These are phyloP conservation scores for Tolypocladium album DNA, from an alignment of 2,329 filamentous ascomycete genomes.

Conservation along the genomic window DNA sequence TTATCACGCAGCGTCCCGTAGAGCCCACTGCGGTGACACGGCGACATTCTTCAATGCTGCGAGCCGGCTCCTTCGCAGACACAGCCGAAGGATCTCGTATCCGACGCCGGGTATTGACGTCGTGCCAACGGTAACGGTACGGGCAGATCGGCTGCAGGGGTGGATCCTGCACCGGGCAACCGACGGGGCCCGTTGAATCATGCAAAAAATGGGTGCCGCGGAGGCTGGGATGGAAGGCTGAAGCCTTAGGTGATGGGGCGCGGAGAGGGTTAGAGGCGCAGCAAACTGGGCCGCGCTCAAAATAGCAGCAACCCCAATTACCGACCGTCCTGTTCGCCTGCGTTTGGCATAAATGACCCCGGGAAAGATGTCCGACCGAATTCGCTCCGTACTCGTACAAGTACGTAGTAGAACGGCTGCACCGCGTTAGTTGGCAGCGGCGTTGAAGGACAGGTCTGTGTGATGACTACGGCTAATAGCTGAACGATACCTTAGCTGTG, in stretches of 20 bases:
- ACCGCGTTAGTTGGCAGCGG: background rate
- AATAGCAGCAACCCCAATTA: background rate
- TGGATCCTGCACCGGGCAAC: background rate
- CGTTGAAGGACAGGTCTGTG: background rate
- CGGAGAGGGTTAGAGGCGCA: background rate
- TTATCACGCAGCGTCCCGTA: too few species aligned
- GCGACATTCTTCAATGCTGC: background rate
- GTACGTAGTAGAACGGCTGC: background rate
- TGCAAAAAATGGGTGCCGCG: background rate
- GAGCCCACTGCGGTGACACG: background rate
- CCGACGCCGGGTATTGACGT: background rate
- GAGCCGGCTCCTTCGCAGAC: background rate
- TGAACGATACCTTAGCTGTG: too few species aligned
- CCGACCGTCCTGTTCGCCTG: background rate
- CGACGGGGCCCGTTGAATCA: background rate
- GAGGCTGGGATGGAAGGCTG: background rate
- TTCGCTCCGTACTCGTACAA: too few species aligned
- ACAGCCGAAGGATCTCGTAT: background rate
- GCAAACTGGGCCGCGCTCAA: background rate
- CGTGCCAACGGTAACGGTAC: background rate
- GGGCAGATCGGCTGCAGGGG: background rate
- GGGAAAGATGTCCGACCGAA: background rate
- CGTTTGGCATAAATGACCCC: background rate
- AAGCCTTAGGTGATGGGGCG: background rate
- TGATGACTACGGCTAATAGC: too few species aligned